Evolutionary conservation across 2,329 filamentous ascomycete species (phyloP).

Genomic region (Colletotrichum plurivorum): DNA sequence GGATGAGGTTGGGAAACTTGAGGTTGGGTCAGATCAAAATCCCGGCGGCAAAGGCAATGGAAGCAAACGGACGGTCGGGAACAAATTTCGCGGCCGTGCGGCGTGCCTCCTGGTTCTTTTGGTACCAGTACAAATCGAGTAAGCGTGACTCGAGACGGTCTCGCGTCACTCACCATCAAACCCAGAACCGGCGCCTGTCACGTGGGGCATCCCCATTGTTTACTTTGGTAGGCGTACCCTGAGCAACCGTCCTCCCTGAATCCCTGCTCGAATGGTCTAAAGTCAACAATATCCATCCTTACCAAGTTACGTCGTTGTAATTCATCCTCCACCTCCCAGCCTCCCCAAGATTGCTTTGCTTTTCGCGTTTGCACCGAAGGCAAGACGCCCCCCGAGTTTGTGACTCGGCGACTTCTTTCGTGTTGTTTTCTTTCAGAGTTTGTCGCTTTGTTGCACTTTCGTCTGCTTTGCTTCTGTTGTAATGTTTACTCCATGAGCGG

Average conservation of each 20-base stretch:
- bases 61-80: not conserved
- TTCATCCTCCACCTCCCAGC: constrained; percentile 37
- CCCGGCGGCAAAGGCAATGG: constrained; percentile 3
- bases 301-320: constrained; percentile 18
- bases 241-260: constrained; percentile 45
- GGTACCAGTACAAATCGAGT: constrained; percentile 33
- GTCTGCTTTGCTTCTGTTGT: constrained; percentile 34
- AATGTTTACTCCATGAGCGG: constrained; percentile 40
- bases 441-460: constrained; percentile 23
- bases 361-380: constrained; percentile 30
- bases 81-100: constrained; percentile 28
- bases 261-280: constrained; percentile 33
- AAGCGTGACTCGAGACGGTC: constrained; percentile 29
- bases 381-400: constrained; percentile 21
- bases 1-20: constrained; percentile 11
- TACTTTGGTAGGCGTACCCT: constrained; percentile 46
- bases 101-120: not conserved
- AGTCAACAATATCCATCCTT: constrained; percentile 41
- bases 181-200: constrained; percentile 34
- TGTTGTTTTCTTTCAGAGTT: constrained; percentile 36
- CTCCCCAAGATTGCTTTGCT: constrained; percentile 34
- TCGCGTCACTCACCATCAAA: constrained; percentile 25
- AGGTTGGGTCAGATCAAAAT: constrained; percentile 3
- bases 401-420: constrained; percentile 29
- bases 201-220: constrained; percentile 44